phyloP scores from a whole-genome alignment of 1,284 basidiomycete genomes.

The Sanguinoderma infundibulare region DNA sequence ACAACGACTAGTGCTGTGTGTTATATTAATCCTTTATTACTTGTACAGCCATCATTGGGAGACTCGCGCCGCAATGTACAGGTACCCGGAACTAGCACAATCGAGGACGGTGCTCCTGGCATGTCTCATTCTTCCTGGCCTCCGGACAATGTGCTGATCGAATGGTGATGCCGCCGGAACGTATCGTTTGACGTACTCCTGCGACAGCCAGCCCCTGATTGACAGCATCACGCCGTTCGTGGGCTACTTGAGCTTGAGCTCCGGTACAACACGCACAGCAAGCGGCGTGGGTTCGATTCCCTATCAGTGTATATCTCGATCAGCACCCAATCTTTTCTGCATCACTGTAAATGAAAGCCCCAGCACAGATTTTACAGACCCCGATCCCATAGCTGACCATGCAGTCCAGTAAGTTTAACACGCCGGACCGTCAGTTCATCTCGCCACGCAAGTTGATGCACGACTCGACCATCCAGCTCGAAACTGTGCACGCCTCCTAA shows the following conservation, averaged over 20 bases:
- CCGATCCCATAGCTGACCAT: too few relatives aligned
- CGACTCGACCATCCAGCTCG: too few relatives aligned
- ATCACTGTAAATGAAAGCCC: too few relatives aligned
- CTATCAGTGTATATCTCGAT: background rate
- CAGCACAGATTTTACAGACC: too few relatives aligned
- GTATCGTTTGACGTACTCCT: conserved; percentile 76
- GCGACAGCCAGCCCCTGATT: conserved; percentile 71
- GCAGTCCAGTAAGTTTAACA: too few relatives aligned
- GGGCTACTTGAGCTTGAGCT: conserved; percentile 63
- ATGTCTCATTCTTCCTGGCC: background rate
- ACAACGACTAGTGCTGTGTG: conserved; percentile 56
- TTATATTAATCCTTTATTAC: background rate
- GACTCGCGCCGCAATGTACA: conserved; percentile 25
- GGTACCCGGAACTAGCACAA: conserved; percentile 64
- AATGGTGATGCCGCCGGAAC: conserved; percentile 50
- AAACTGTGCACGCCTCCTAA: too few relatives aligned
- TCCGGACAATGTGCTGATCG: background rate
- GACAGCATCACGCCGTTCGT: conserved; percentile 66
- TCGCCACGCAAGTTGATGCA: too few relatives aligned
- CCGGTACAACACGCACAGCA: conserved; percentile 45
- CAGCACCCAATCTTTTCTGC: too few relatives aligned
- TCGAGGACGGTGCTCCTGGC: conserved; percentile 65
- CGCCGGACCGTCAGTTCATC: too few relatives aligned
- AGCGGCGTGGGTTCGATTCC: background rate
- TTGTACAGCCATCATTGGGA: conserved; percentile 6